Evolutionary conservation across 2,329 filamentous ascomycete species (phyloP).

Genomic region (Exophiala lecanii-corni): DNA sequence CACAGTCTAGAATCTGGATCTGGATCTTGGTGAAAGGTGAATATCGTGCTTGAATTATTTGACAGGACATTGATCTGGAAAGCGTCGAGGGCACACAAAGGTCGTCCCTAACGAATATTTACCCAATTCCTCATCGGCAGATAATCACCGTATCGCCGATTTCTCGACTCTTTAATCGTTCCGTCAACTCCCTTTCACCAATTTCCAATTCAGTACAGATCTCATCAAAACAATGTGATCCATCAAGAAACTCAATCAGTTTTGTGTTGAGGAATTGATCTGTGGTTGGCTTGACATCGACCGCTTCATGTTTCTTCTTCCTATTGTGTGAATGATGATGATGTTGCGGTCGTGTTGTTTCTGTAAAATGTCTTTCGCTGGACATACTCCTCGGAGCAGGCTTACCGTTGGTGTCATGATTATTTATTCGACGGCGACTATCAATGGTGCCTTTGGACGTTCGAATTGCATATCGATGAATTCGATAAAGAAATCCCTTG

Average conservation of each 20-base stretch:
- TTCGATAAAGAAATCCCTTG: slow-evolving; percentile 87
- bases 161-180: slow-evolving; percentile 37
- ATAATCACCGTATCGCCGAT: slow-evolving; percentile 43
- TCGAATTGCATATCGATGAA: slow-evolving; percentile 80
- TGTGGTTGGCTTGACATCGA: background rate
- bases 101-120: no score
- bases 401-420: background rate
- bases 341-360: slow-evolving; percentile 8
- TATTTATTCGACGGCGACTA: background rate
- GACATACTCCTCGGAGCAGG: slow-evolving; percentile 15
- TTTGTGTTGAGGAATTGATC: slow-evolving; percentile 10
- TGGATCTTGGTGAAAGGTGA: no score
- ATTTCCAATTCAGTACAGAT: slow-evolving; percentile 48
- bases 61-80: no score
- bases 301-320: background rate
- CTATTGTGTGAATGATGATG: background rate
- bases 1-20: no score
- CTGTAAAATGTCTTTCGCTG: slow-evolving; percentile 17
- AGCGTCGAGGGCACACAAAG: no score
- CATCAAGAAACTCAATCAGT: slow-evolving; percentile 42
- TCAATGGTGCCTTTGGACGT: slow-evolving; percentile 26
- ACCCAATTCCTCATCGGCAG: slow-evolving; percentile 45
- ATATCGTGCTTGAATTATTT: no score
- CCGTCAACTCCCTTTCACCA: slow-evolving; percentile 43
- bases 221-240: slow-evolving; percentile 47